These are phyloP conservation scores for Monosporascus sp. DNA, from an alignment of 2,329 filamentous ascomycete species.

Conservation along the genomic window DNA sequence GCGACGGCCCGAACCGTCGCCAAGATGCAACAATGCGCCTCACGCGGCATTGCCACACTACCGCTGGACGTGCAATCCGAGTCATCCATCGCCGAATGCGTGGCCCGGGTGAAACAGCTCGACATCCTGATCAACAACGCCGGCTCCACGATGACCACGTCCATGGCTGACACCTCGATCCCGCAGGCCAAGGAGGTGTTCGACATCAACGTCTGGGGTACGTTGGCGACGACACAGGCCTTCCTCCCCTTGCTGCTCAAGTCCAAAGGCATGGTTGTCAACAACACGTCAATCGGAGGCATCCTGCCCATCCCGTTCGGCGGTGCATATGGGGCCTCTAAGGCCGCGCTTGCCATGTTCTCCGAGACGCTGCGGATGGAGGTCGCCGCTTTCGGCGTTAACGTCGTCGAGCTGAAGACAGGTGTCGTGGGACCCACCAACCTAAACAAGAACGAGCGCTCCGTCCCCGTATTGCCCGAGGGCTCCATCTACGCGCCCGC, in stretches of 20 bases:
- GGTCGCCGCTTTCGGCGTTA: constrained; percentile 40
- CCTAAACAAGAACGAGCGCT: constrained; percentile 14
- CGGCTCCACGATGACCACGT: constrained; percentile 15
- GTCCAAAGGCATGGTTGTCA: constrained; percentile 29
- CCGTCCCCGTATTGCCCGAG: constrained; percentile 1
- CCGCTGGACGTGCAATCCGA: constrained; percentile 27
- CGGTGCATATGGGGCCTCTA: constrained; percentile 27
- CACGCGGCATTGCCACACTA: constrained; percentile 21
- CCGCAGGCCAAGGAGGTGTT: constrained; percentile 26
- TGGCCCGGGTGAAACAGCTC: constrained; percentile 6
- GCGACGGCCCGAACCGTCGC: constrained; percentile 34
- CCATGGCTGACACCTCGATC: constrained; percentile 25
- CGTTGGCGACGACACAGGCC: constrained; percentile 29
- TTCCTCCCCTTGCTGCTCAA: constrained; percentile 25
- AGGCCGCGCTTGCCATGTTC: constrained; percentile 41
- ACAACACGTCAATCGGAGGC: constrained; percentile 30
- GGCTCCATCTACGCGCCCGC: constrained; percentile 13
- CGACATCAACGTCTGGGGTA: constrained; percentile 31
- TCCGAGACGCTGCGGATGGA: constrained; percentile 40
- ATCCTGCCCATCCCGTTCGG: constrained; percentile 26
- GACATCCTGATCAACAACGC: constrained; percentile 17
- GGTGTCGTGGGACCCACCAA: constrained; percentile 24
- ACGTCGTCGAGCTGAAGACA: constrained; percentile 33
- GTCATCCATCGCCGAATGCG: constrained; percentile 22
- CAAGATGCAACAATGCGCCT: constrained; percentile 23